Percentiles rank a stretch among this genome's conserved stretches.
Conservation (phyloP, 495 filamentous ascomycete species). For the Evansstolkia leycettana region DNA sequence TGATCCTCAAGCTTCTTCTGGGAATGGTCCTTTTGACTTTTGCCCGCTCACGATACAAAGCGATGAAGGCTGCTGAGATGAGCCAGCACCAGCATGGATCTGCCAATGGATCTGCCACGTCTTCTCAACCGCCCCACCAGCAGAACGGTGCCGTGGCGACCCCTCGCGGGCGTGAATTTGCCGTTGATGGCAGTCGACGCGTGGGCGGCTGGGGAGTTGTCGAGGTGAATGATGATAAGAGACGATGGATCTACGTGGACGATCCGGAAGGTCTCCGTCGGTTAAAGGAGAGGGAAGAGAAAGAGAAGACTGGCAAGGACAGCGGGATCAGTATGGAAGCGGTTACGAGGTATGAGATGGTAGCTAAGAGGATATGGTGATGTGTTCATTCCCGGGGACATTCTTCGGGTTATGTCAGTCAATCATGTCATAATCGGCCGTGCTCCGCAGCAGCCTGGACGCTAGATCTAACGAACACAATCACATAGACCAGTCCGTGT, state of each 20-base stretch:
- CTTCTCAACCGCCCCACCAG: background rate
- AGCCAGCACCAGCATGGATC: constrained; percentile 19
- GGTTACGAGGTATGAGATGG: constrained; percentile 82
- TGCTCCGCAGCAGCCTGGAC: no score
- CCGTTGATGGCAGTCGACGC: constrained; percentile 56
- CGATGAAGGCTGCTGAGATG: constrained; percentile 63
- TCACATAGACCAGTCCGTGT: no score
- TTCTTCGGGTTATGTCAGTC: constrained; percentile 1
- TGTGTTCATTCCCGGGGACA: no score
- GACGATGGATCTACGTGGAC: constrained; percentile 77
- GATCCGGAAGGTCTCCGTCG: constrained; percentile 58
- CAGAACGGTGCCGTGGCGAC: background rate
- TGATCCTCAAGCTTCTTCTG: constrained; percentile 71
- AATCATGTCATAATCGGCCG: background rate
- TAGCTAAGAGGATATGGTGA: constrained; percentile 87
- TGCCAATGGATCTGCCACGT: background rate
- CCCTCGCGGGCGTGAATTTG: constrained; percentile 31
- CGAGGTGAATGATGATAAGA: constrained; percentile 79
- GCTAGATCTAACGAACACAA: no score
- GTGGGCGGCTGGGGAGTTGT: constrained; percentile 73
- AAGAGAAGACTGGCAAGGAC: constrained; percentile 43
- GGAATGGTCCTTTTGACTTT: constrained; percentile 71
- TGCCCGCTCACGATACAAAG: constrained; percentile 61
- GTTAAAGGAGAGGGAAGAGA: constrained; percentile 59
- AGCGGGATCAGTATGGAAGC: constrained; percentile 46